These are phyloP conservation scores for Phytophthora hibernalis DNA, from an alignment of 352 stramenopile genomes.

Conservation along the genomic window DNA sequence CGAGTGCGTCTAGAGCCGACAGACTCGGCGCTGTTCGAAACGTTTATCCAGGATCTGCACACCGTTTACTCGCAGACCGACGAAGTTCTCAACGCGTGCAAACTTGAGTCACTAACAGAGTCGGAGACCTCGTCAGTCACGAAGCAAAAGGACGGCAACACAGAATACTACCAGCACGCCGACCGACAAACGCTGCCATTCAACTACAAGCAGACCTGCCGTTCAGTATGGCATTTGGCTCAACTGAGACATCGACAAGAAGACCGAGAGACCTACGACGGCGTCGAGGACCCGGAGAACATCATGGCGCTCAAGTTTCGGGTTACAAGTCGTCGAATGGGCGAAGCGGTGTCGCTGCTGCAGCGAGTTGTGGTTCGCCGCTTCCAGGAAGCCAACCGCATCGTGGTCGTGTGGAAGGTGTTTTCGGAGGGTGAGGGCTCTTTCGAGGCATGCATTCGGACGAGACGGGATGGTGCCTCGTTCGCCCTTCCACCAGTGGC, in stretches of 20 bases:
- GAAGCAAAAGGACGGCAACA: conserved; percentile 24
- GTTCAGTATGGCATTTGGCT: conserved; percentile 36
- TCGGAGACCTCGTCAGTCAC: conserved; percentile 1
- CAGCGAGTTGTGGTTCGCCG: conserved; percentile 46
- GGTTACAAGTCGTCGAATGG: conserved; percentile 22
- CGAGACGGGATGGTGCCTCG: conserved; percentile 40
- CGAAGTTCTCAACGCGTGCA: conserved; percentile 22
- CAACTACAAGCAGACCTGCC: conserved; percentile 31
- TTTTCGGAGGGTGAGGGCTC: conserved; percentile 50
- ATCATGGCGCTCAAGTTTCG: conserved; percentile 41
- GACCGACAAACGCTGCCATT: conserved; percentile 37
- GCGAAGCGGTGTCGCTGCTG: conserved; percentile 26
- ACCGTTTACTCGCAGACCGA: conserved; percentile 33
- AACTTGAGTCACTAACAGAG: background rate
- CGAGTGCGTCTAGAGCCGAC: conserved; percentile 31
- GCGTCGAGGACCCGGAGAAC: conserved; percentile 23
- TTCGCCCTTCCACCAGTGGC: conserved; percentile 10
- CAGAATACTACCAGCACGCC: conserved; percentile 31
- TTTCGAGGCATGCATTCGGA: conserved; percentile 40
- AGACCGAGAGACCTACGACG: conserved; percentile 21
- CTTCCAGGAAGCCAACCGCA: conserved; percentile 53
- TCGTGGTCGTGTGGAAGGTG: conserved; percentile 69
- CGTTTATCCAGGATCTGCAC: conserved; percentile 42
- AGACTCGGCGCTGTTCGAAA: conserved; percentile 43
- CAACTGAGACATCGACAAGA: conserved; percentile 35